Evolutionary conservation across 345 rosid genomes (phyloP).

Genomic region (Gossypium mustelinum): DNA sequence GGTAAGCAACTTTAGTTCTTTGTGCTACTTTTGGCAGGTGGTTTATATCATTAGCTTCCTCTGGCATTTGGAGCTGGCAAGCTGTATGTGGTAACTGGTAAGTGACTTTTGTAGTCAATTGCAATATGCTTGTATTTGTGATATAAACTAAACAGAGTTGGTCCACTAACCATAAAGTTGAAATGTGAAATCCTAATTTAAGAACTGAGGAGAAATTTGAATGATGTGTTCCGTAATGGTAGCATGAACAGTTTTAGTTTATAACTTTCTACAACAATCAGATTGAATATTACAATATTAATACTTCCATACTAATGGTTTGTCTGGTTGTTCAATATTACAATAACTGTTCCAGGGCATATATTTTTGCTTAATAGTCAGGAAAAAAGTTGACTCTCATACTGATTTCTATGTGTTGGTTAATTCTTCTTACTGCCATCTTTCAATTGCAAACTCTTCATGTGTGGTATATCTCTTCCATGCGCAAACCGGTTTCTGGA

Average conservation of each 20-base stretch:
- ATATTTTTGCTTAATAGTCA: neutral
- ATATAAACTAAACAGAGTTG: neutral
- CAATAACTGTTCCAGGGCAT: neutral
- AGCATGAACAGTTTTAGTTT: no score
- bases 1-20: conserved; percentile 16
- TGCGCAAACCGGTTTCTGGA: neutral
- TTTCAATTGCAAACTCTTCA: neutral
- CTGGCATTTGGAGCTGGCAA: conserved; percentile 25
- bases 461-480: neutral
- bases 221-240: no score
- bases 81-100: conserved; percentile 21
- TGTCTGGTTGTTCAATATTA: neutral
- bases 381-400: neutral
- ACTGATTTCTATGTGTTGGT: neutral
- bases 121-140: neutral
- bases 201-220: no score
- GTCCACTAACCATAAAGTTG: neutral
- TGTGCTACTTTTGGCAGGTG: conserved; percentile 28
- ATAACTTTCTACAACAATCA: no score
- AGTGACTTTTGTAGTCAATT: conserved; percentile 8
- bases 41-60: conserved; percentile 19
- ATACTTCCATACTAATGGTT: neutral
- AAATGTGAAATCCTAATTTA: no score
- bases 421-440: neutral
- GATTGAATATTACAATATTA: no score